phyloP scores from a whole-genome alignment of 805 yeast species.

The Metschnikowia noctiluminum region DNA sequence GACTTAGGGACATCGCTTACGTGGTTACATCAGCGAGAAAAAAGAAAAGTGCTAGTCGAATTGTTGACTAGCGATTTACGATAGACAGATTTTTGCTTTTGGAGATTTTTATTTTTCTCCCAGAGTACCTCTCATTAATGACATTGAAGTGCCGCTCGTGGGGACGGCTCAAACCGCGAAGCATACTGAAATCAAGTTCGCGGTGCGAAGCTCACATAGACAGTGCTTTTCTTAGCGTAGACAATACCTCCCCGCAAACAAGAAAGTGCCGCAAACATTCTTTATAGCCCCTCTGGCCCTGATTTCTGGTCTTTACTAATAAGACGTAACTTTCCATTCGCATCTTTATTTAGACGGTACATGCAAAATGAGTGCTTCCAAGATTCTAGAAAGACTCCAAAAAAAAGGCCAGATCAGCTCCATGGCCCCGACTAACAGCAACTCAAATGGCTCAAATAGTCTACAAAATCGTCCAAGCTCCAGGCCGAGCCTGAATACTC shows the following conservation, averaged over 20 bases:
- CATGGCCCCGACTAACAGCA: background rate
- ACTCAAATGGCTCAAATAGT: background rate
- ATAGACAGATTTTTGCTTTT: no score
- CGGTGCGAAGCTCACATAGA: background rate
- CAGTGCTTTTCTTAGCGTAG: background rate
- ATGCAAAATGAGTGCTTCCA: constrained; percentile 16
- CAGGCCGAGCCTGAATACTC: background rate
- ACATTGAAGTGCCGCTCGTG: no score
- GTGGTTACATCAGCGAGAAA: no score
- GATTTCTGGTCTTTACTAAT: background rate
- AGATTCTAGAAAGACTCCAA: constrained; percentile 30
- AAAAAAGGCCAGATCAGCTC: constrained; percentile 18
- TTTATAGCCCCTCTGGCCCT: background rate
- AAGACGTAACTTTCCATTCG: no score
- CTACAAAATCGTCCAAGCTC: background rate
- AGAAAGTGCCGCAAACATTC: background rate
- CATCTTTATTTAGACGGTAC: no score
- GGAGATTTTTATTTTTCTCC: no score
- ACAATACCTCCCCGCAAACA: background rate
- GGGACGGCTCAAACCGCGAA: background rate
- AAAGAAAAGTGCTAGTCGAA: no score
- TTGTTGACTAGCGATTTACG: no score
- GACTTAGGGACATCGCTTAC: no score
- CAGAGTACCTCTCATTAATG: no score
- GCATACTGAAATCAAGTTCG: background rate